Percentiles rank a stretch among this genome's conserved stretches.
phyloP scores from a whole-genome alignment of 2,329 filamentous ascomycete genomes.

The Pseudogymnoascus sp. region DNA sequence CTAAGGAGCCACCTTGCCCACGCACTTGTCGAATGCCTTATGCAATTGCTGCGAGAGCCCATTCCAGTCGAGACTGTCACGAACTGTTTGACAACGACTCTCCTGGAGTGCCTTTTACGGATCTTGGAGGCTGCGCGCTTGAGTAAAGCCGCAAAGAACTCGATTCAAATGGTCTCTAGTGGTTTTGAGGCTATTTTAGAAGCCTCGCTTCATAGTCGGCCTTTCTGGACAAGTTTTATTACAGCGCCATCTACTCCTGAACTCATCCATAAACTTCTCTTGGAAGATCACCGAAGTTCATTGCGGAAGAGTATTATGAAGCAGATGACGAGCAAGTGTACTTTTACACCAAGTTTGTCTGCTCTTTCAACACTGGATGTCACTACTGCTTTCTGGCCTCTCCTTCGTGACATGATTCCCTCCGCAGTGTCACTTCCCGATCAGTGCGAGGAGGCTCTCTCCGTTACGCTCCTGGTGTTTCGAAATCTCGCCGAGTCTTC shows the following conservation, averaged over 20 bases:
- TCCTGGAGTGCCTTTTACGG: constrained; percentile 27
- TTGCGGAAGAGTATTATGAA: constrained; percentile 26
- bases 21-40: constrained; percentile 49
- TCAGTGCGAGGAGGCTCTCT: constrained; percentile 30
- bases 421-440: constrained; percentile 16
- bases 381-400: constrained; percentile 41
- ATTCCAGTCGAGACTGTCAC: constrained; percentile 26
- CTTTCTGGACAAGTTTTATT: constrained; percentile 38
- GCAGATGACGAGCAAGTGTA: constrained; percentile 25
- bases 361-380: constrained; percentile 32
- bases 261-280: constrained; percentile 34
- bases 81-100: constrained; percentile 26
- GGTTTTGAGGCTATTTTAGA: constrained; percentile 41
- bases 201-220: constrained; percentile 37
- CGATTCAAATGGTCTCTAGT: constrained; percentile 32
- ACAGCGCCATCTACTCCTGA: constrained; percentile 28
- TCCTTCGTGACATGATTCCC: constrained; percentile 22
- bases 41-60: constrained; percentile 33
- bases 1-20: constrained; percentile 43
- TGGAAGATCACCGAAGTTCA: constrained; percentile 33
- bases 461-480: constrained; percentile 35
- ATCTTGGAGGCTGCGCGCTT: constrained; percentile 22
- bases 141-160: constrained; percentile 18
- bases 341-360: constrained; percentile 22
- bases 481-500: constrained; percentile 30